phyloP scores from a whole-genome alignment of 106 monocot species.

The Xerophyta viscosa region DNA sequence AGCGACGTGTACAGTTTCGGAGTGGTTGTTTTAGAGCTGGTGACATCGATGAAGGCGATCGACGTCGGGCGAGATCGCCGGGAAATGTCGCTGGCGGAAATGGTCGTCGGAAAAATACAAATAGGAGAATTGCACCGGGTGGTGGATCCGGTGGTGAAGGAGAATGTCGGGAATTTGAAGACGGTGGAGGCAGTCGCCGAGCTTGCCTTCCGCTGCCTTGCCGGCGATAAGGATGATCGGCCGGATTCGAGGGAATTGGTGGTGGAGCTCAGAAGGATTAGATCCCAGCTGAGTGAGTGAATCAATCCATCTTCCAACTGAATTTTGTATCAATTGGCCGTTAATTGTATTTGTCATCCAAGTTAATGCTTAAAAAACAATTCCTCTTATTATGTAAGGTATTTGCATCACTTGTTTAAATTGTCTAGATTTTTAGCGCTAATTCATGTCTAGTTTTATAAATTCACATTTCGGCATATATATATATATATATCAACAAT shows the following conservation, averaged over 20 bases:
- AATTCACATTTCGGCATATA: too few relatives aligned
- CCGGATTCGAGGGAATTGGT: constrained; percentile 62
- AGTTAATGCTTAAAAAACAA: too few relatives aligned
- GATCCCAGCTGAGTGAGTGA: constrained; percentile 3
- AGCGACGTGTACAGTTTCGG: constrained; percentile 94
- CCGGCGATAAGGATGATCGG: constrained; percentile 76
- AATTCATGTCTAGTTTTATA: too few relatives aligned
- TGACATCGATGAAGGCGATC: constrained; percentile 75
- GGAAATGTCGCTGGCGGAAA: constrained; percentile 56
- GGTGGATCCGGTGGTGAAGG: constrained; percentile 42
- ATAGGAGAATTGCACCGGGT: constrained; percentile 43
- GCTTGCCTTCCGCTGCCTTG: constrained; percentile 75
- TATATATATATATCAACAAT: too few relatives aligned
- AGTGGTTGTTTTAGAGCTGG: constrained; percentile 70
- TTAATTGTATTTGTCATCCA: too few relatives aligned
- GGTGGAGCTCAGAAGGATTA: constrained; percentile 56
- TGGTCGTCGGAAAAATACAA: constrained; percentile 65
- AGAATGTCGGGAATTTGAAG: constrained; percentile 10
- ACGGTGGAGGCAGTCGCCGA: constrained; percentile 55
- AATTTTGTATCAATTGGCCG: too few relatives aligned
- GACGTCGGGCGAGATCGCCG: constrained; percentile 55
- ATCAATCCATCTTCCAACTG: too few relatives aligned
- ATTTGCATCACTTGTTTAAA: too few relatives aligned
- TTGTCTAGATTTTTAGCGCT: too few relatives aligned
- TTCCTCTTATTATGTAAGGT: too few relatives aligned